Conservation (phyloP, 164 flowering plant genomes). For the Kingdonia uniflora region DNA sequence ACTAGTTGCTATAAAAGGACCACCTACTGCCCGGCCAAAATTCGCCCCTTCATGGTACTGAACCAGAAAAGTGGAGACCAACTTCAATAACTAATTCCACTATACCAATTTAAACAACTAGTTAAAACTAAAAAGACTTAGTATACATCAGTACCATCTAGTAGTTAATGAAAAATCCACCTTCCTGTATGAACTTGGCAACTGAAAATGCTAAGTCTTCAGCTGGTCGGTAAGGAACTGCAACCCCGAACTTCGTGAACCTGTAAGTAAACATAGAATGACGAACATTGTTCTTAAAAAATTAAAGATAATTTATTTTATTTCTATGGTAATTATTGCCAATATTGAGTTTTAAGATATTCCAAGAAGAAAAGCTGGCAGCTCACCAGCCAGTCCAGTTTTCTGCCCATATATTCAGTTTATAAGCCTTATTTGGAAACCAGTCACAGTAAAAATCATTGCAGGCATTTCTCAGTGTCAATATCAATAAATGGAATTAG, state of each 20-base stretch:
- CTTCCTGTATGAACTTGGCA: constrained; percentile 87
- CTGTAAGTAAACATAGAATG: constrained; percentile 20
- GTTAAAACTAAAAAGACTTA: constrained; percentile 1
- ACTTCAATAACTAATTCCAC: background rate
- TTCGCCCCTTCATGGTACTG: constrained; percentile 99
- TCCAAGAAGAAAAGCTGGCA: too few species aligned
- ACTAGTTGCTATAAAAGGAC: constrained; percentile 95
- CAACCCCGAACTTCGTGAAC: constrained; percentile 91
- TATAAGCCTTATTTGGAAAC: constrained; percentile 87
- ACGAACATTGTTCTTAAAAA: too few species aligned
- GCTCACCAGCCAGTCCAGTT: constrained; percentile 97
- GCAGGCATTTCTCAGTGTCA: constrained; percentile 78
- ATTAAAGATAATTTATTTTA: too few species aligned
- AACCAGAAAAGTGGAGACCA: constrained; percentile 4
- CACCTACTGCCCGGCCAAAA: constrained; percentile 96
- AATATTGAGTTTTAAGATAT: too few species aligned
- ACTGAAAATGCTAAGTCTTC: constrained; percentile 95
- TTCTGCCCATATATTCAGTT: constrained; percentile 99
- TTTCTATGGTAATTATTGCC: too few species aligned
- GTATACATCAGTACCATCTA: constrained; percentile 58
- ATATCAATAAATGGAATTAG: constrained; percentile 4
- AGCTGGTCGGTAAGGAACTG: constrained; percentile 89
- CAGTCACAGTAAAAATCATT: constrained; percentile 96
- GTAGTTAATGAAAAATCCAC: constrained; percentile 86
- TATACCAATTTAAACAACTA: background rate